phyloP scores from a whole-genome alignment of 1,284 basidiomycete genomes.

The Mycena sp. region DNA sequence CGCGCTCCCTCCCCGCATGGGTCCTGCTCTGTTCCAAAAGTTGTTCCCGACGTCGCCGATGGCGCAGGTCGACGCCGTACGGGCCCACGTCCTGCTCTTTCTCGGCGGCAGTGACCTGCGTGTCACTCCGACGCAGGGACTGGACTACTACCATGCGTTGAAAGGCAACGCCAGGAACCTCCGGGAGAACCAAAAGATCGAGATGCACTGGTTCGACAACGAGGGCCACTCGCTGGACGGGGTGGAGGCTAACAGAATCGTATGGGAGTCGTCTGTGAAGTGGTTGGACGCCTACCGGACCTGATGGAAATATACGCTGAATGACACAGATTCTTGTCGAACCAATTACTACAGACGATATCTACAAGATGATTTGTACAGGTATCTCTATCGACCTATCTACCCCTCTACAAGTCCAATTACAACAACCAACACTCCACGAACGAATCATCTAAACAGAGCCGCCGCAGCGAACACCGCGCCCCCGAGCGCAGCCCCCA shows the following conservation, averaged over 20 bases:
- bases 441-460: too few species aligned
- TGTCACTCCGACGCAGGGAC: conserved; percentile 72
- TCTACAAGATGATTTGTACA: too few species aligned
- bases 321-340: too few species aligned
- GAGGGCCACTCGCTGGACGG: conserved; percentile 73
- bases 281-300: conserved; percentile 51
- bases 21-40: conserved; percentile 52
- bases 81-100: conserved; percentile 64
- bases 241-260: conserved; percentile 63
- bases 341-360: too few species aligned
- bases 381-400: too few species aligned
- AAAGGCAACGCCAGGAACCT: conserved; percentile 43
- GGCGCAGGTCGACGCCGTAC: conserved; percentile 59
- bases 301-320: neutral
- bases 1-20: conserved; percentile 48
- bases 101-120: conserved; percentile 71
- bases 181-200: conserved; percentile 49
- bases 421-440: too few species aligned
- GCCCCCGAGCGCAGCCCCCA: too few species aligned
- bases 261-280: conserved; percentile 59
- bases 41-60: conserved; percentile 69
- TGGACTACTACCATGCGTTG: conserved; percentile 70
- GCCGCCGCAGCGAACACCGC: too few species aligned
- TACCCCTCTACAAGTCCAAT: too few species aligned
- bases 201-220: conserved; percentile 70